phyloP scores from a whole-genome alignment of 768 basidiomycete species.

The Serendipita sp. region DNA sequence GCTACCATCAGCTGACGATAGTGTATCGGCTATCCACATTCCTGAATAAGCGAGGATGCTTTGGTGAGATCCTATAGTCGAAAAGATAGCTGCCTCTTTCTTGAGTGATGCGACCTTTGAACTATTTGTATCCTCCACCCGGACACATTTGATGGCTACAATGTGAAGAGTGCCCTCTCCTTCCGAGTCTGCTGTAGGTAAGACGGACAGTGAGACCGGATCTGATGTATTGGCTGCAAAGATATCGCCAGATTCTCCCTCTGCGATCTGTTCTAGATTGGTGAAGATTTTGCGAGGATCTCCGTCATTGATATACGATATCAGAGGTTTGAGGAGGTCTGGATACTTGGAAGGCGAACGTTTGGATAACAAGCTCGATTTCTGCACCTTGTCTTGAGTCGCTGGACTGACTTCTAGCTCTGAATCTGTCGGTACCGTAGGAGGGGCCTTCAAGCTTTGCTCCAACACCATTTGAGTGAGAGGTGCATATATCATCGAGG shows the following conservation, averaged over 20 bases:
- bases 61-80: conserved; percentile 32
- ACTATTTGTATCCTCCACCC: conserved; percentile 38
- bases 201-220: neutral
- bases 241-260: conserved; percentile 69
- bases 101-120: conserved; percentile 48
- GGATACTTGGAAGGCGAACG: conserved; percentile 3
- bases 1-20: conserved; percentile 34
- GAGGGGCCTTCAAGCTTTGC: neutral
- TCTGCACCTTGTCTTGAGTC: no score
- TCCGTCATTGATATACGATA: conserved; percentile 43
- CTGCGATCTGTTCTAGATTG: conserved; percentile 61
- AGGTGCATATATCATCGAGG: no score
- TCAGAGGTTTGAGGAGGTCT: conserved; percentile 36
- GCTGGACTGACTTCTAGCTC: neutral
- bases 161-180: conserved; percentile 16
- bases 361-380: no score
- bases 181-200: conserved; percentile 16
- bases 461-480: no score
- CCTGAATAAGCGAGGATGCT: conserved; percentile 51
- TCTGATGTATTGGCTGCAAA: conserved; percentile 22
- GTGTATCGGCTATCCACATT: conserved; percentile 5
- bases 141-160: conserved; percentile 68
- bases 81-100: conserved; percentile 45
- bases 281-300: conserved; percentile 50
- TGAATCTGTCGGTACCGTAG: neutral